Evolutionary conservation across 345 rosid species (phyloP), one percentile per base, ranked within the genome.

Genomic region (Raphanus raphanistrum): DNA sequence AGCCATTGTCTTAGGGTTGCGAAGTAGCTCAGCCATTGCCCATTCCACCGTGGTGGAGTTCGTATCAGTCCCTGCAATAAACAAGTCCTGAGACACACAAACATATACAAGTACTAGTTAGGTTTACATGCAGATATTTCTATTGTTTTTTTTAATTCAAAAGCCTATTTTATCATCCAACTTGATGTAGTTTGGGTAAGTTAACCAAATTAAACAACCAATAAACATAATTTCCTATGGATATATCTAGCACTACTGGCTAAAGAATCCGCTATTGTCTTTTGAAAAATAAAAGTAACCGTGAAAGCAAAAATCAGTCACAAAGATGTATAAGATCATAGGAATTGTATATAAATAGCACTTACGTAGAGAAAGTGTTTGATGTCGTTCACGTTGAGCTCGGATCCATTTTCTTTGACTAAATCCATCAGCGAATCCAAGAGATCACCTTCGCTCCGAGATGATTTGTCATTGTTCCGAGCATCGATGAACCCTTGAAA

Each of bases 11-110:
- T 84, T 74, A 0, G 85, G 88, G 59, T 83, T 80, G 60, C 79
- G 67, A 2, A 91, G 75, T 57, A 91, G 89, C 74, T 91, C 91
- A 0, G 92, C 77, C 72, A 91, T 1, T 38, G 92, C 91, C 97
- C 97, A 89, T 65, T 89, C 94, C 6, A 82, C 70, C 7, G 87
- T 85, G 77, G 87, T 79, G 41, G 90, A 83, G 45, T 87, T 87
- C 35, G 91, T 91, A 59, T 88, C 92, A 41, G 88, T 50, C 11
- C 90, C 90, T 5, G 87, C 91, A 57, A 86, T 0, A 72, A 89
- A 85, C 68, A 91, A 71, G 79, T 91, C 97, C 94, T 91, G 83
- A 58, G 7, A 26, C n/a, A 58, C 27, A 64, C 4, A 33, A 7
- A 35, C 38, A 35, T 7, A 6, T 35, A 35, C 6, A 35, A 35